Evolutionary conservation across 768 basidiomycete species (phyloP).

Genomic region (Strobilomyces dryophilus): DNA sequence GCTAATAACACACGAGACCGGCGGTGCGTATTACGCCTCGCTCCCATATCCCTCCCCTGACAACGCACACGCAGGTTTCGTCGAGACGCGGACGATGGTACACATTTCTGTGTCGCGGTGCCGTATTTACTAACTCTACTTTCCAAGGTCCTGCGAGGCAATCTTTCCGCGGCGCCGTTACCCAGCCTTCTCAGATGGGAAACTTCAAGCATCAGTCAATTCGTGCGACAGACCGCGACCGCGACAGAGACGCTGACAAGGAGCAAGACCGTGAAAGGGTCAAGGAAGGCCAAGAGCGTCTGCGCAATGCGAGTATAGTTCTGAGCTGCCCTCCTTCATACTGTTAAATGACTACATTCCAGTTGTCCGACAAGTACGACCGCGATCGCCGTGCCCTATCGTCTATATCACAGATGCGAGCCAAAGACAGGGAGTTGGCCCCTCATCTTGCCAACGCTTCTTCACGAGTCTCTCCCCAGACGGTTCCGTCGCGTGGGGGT

Average conservation of each 20-base stretch:
- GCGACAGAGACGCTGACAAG: conserved; percentile 43
- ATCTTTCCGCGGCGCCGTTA: conserved; percentile 62
- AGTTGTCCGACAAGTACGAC: conserved; percentile 88
- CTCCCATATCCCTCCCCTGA: conserved; percentile 6
- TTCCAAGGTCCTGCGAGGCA: conserved; percentile 55
- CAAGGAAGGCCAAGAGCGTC: conserved; percentile 73
- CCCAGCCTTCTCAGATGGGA: conserved; percentile 89
- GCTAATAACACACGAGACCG: conserved; percentile 58
- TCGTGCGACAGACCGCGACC: conserved; percentile 59
- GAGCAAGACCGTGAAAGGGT: conserved; percentile 58
- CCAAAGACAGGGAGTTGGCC: conserved; percentile 64
- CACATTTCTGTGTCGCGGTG: conserved; percentile 14
- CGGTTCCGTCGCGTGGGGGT: conserved; percentile 45
- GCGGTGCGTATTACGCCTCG: conserved; percentile 42
- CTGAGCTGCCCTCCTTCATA: neutral
- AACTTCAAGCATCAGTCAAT: conserved; percentile 88
- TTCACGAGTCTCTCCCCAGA: conserved; percentile 35
- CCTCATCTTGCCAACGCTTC: conserved; percentile 51
- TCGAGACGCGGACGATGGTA: conserved; percentile 69
- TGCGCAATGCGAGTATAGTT: conserved; percentile 55
- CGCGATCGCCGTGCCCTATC: conserved; percentile 65
- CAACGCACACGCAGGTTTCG: conserved; percentile 50
- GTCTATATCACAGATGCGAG: conserved; percentile 45
- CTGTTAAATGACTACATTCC: conserved; percentile 4
- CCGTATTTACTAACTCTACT: conserved; percentile 2